A percentile compares a stretch with the other conserved stretches of the same genome.
Conservation (phyloP, 2,329 filamentous ascomycete species). For the Graphilbum sp. region DNA sequence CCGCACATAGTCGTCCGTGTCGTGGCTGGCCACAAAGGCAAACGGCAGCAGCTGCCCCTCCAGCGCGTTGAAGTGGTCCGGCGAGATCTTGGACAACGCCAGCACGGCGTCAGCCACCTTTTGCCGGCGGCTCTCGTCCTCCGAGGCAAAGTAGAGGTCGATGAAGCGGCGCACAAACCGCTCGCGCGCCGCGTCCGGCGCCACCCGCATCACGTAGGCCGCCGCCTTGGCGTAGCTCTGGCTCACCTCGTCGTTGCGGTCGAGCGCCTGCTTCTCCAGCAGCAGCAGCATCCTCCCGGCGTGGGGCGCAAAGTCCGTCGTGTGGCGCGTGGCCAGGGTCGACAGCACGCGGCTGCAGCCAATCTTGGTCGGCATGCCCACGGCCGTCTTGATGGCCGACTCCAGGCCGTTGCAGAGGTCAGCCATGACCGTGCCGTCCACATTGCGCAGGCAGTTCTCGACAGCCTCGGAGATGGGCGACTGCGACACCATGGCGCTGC, state of each 20-base stretch:
- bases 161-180: constrained; percentile 38
- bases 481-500: constrained; percentile 63
- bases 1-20: constrained; percentile 62
- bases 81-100: constrained; percentile 69
- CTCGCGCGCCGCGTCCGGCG: constrained; percentile 29
- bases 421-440: constrained; percentile 65
- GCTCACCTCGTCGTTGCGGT: constrained; percentile 87
- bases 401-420: constrained; percentile 58
- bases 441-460: constrained; percentile 69
- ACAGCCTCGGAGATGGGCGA: constrained; percentile 90
- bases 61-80: constrained; percentile 70
- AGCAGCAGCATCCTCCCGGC: constrained; percentile 61
- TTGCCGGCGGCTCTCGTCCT: constrained; percentile 58
- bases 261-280: constrained; percentile 59
- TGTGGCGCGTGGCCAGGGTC: constrained; percentile 68
- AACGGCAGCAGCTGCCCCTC: constrained; percentile 68
- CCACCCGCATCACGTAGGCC: constrained; percentile 62
- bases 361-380: constrained; percentile 88
- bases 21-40: constrained; percentile 74
- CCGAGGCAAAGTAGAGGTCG: constrained; percentile 63
- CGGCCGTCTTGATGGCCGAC: constrained; percentile 63
- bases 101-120: constrained; percentile 72
- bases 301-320: constrained; percentile 56
- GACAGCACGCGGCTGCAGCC: constrained; percentile 75
- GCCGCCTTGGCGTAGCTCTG: constrained; percentile 74